Conservation (phyloP, 768 basidiomycete species). For the Rhizopogon rudus region DNA sequence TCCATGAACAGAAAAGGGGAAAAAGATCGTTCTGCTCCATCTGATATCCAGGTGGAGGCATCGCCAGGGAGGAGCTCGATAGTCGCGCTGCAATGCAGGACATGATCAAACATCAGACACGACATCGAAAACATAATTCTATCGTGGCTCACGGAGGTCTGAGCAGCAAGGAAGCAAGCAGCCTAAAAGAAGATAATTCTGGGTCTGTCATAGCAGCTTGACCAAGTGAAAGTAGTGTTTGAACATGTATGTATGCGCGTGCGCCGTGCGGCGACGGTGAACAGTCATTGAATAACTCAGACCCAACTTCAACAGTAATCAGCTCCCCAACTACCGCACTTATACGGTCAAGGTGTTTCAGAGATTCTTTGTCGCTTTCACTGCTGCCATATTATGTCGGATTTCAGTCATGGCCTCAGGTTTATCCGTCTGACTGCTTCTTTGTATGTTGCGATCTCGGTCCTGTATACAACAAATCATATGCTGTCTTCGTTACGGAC, state of each 20-base stretch:
- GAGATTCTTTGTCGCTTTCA: neutral
- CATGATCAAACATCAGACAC: neutral
- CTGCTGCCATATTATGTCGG: neutral
- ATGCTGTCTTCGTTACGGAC: conserved; percentile 10
- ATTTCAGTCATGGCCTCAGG: neutral
- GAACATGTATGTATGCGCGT: too few species aligned
- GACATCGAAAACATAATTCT: neutral
- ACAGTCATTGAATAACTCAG: too few species aligned
- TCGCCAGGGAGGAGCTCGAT: conserved; percentile 63
- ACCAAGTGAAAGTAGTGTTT: neutral
- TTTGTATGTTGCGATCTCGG: conserved; percentile 21
- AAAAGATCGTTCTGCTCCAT: conserved; percentile 17
- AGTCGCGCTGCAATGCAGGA: conserved; percentile 25
- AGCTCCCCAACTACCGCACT: conserved; percentile 5
- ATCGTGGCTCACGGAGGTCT: conserved; percentile 21
- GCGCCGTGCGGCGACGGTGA: too few species aligned
- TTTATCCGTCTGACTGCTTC: conserved; percentile 2
- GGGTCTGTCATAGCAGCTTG: neutral
- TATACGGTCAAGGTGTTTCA: conserved; percentile 8
- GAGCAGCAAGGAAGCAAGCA: conserved; percentile 19
- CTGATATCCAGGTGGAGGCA: conserved; percentile 38
- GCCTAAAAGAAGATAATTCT: conserved; percentile 10
- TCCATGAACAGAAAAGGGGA: conserved; percentile 54
- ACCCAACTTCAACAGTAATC: neutral
- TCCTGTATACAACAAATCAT: conserved; percentile 27